These are phyloP conservation scores for Penicillium rolfsii DNA, from an alignment of 2,329 filamentous ascomycete species.

Conservation along the genomic window DNA sequence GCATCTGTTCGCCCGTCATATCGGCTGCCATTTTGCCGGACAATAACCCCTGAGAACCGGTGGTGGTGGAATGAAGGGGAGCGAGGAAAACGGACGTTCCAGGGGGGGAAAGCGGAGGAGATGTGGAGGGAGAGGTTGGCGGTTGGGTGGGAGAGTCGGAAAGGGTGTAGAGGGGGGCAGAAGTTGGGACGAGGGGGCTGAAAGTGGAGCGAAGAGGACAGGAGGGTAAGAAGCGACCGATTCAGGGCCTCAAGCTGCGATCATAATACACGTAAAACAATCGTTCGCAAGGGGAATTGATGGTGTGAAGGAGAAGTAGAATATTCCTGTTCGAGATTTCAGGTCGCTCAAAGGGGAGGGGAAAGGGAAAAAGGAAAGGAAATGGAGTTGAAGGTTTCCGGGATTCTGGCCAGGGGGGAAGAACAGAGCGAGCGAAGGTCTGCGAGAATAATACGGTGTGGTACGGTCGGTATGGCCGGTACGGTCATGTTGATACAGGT, in stretches of 20 bases:
- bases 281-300: conserved; percentile 14
- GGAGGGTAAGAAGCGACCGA: conserved; percentile 23
- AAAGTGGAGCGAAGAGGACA: conserved; percentile 26
- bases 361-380: conserved; percentile 13
- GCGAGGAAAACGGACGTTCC: conserved; percentile 14
- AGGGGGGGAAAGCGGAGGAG: conserved; percentile 16
- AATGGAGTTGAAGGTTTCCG: conserved; percentile 12
- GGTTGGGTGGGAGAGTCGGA: conserved; percentile 14
- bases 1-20: conserved; percentile 67
- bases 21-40: conserved; percentile 50
- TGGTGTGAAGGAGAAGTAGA: conserved; percentile 1
- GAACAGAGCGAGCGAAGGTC: background rate
- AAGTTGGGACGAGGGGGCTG: conserved; percentile 22
- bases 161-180: conserved; percentile 12
- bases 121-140: conserved; percentile 11
- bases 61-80: conserved; percentile 13
- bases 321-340: conserved; percentile 7
- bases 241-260: conserved; percentile 28
- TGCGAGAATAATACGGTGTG: background rate
- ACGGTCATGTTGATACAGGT: background rate
- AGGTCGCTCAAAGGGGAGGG: conserved; percentile 13
- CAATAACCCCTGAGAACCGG: conserved; percentile 30
- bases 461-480: background rate
- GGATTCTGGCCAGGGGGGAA: conserved; percentile 9
- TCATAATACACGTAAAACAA: conserved; percentile 28